Evolutionary conservation across 2,329 filamentous ascomycete genomes (phyloP).

Genomic region (Penicillium capsulatum): DNA sequence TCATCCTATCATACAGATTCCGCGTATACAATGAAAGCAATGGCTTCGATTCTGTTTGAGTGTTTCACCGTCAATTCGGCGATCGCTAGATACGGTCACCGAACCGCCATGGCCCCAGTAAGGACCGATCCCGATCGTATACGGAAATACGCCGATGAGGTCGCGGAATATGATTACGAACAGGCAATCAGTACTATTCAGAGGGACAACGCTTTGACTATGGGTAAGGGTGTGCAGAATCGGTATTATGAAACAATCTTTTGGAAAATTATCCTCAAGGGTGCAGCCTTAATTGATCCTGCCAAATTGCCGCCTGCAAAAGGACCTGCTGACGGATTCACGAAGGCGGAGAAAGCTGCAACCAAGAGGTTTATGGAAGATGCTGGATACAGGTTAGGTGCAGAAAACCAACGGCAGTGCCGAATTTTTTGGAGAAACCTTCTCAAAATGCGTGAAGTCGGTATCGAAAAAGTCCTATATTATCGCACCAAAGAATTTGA

Average conservation of each 20-base stretch:
- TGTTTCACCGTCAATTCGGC: slow-evolving; percentile 1
- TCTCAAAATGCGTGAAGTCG: slow-evolving; percentile 13
- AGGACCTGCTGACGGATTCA: slow-evolving; percentile 16
- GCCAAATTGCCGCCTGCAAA: slow-evolving; percentile 10
- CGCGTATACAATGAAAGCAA: slow-evolving; percentile 1
- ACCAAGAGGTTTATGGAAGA: slow-evolving; percentile 15
- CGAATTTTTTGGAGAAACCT: slow-evolving; percentile 18
- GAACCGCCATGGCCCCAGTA: background rate
- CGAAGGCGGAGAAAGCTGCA: slow-evolving; percentile 18
- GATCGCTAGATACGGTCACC: slow-evolving; percentile 1
- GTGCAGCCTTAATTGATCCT: slow-evolving; percentile 12
- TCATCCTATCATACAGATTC: background rate
- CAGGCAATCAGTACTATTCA: slow-evolving; percentile 2
- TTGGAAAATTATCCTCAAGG: slow-evolving; percentile 16
- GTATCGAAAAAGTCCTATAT: slow-evolving; percentile 14
- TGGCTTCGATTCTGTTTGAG: slow-evolving; percentile 1
- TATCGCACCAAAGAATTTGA: slow-evolving; percentile 21
- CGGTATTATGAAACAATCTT: slow-evolving; percentile 15
- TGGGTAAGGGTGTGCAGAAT: slow-evolving; percentile 3
- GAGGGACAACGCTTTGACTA: slow-evolving; percentile 6
- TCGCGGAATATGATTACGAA: slow-evolving; percentile 3
- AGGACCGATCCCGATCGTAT: slow-evolving; percentile 1
- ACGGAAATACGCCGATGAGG: slow-evolving; percentile 6
- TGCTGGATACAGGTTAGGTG: slow-evolving; percentile 8
- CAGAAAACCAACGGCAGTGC: slow-evolving; percentile 13